phyloP scores from a whole-genome alignment of 768 basidiomycete species.

The Lactarius akahatsu region DNA sequence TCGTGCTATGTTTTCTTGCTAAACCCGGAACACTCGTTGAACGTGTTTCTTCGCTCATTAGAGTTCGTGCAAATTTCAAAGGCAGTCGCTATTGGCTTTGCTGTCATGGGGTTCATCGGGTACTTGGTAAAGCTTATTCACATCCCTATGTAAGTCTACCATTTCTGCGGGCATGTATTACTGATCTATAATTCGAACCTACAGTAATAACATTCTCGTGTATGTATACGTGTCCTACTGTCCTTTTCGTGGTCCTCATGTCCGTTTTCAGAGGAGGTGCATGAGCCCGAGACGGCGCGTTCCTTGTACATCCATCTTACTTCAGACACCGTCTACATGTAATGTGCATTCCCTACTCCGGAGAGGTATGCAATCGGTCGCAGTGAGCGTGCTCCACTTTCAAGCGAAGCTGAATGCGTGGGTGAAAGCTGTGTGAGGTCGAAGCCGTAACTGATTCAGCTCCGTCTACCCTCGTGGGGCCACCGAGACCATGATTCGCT shows the following conservation, averaged over 20 bases:
- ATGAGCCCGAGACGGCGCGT: constrained; percentile 38
- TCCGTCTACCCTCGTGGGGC: background rate
- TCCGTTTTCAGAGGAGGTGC: constrained; percentile 64
- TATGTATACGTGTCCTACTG: constrained; percentile 48
- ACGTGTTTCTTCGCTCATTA: constrained; percentile 37
- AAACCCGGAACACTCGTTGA: background rate
- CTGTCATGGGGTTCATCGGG: constrained; percentile 99
- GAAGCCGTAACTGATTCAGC: background rate
- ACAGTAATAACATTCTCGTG: constrained; percentile 97
- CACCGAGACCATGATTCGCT: background rate
- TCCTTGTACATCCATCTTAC: constrained; percentile 24
- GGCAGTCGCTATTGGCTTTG: constrained; percentile 96
- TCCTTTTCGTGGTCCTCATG: constrained; percentile 28
- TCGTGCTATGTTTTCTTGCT: constrained; percentile 26
- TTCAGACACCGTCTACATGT: constrained; percentile 10
- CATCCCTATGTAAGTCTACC: constrained; percentile 85
- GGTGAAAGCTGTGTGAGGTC: background rate
- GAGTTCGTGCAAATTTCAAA: constrained; percentile 95
- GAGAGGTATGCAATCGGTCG: background rate
- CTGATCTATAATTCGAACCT: constrained; percentile 27
- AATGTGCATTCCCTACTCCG: background rate
- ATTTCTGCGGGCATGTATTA: constrained; percentile 5
- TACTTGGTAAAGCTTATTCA: constrained; percentile 99
- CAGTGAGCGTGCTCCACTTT: background rate
- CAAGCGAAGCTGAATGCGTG: background rate